Evolutionary conservation across 192 early-diverging fungal species (phyloP).

Genomic region (Spinellus fusiger): DNA sequence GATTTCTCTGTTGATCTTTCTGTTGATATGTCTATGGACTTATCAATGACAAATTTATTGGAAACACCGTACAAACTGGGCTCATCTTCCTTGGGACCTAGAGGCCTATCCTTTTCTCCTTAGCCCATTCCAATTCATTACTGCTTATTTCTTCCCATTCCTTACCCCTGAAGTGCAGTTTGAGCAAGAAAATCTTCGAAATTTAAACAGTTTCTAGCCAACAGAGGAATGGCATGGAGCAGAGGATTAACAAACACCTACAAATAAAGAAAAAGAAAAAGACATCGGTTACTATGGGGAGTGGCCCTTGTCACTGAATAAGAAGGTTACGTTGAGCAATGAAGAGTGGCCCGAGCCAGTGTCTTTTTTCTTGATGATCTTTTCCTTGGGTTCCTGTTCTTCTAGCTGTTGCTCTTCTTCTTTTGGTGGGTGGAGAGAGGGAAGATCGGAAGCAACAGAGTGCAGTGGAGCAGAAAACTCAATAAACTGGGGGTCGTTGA

Average conservation of each 20-base stretch:
- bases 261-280: neutral
- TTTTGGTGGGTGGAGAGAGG: neutral
- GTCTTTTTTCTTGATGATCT: too few species aligned
- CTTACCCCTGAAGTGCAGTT: constrained; percentile 22
- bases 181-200: constrained; percentile 28
- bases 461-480: neutral
- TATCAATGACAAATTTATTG: too few species aligned
- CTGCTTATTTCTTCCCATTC: neutral
- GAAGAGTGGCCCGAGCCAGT: neutral
- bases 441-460: neutral
- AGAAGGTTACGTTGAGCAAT: neutral
- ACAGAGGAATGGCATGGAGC: constrained; percentile 26
- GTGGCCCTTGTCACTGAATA: neutral
- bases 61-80: too few species aligned
- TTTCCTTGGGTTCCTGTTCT: too few species aligned
- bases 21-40: too few species aligned
- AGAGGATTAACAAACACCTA: constrained; percentile 27
- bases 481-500: neutral
- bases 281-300: too few species aligned
- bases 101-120: neutral
- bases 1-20: too few species aligned
- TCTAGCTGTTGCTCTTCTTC: too few species aligned
- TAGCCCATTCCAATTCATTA: neutral
- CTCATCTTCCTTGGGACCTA: constrained; percentile 9
- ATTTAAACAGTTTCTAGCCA: constrained; percentile 23